Evolutionary conservation across 148 eudicot species (phyloP), one percentile per base, ranked within the genome.

Genomic region (Chenopodium album): DNA sequence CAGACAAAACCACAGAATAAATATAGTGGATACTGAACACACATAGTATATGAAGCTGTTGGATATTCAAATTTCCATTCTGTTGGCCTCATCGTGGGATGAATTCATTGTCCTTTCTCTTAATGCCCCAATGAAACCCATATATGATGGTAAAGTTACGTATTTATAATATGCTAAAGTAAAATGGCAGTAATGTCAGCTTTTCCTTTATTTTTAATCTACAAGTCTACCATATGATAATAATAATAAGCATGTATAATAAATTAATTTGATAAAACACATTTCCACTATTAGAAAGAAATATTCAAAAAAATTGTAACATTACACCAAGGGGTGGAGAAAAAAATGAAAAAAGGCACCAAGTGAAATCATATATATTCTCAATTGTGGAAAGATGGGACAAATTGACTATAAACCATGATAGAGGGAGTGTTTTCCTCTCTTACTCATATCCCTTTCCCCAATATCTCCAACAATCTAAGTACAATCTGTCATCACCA

Each of bases 1-100:
- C 67, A 76, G 13, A 59, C 48, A 69, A 82, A 37, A 37, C 41
- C 48, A 79, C 19, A 31, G 47, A 71, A 68, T n/a, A 77, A 56
- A 56, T 17, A 17, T 4, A 56, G 62, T 56, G 62, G 17, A 56
- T 48, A 48, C 13, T 48, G 13, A 48, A 16, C 50, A 78, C 41
- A 26, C 26, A 31, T 69, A 19, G 19, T 16, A 9, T 31, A 13
- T 7, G 32, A 26, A 31, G 37, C 71, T 26, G 20, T 26, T n/a
- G 69, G 31, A 34, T 12, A 70, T 70, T 31, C 17, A 32, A 4
- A 28, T 10, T 9, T 14, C 19, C 32, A 26, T 70, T 37, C 22
- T 4, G 62, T 70, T 9, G 73, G 9, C 73, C 71, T 68, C 71
- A 68, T 68, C 17, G 31, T 68, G 71, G 37, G 71, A 9, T 31